Conservation (phyloP, 495 filamentous ascomycete species). For the Clohesyomyces aquaticus region DNA sequence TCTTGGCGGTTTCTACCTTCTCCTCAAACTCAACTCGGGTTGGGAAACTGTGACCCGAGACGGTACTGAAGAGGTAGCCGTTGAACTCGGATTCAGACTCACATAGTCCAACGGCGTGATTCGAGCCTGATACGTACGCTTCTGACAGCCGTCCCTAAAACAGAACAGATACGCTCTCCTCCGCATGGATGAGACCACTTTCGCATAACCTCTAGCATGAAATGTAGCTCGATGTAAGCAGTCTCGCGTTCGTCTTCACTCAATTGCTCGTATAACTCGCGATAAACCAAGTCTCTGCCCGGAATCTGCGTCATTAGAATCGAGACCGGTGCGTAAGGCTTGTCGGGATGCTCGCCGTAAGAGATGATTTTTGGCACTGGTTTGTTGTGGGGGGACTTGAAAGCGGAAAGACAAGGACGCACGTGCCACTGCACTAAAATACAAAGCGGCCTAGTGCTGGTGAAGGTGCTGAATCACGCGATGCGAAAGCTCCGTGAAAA, state of each 20-base stretch:
- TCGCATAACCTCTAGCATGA: constrained; percentile 23
- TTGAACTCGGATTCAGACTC: constrained; percentile 26
- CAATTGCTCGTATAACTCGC: constrained; percentile 40
- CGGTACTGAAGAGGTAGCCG: constrained; percentile 16
- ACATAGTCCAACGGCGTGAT: constrained; percentile 20
- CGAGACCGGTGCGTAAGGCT: constrained; percentile 46
- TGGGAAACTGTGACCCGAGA: constrained; percentile 16
- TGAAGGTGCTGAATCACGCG: no score
- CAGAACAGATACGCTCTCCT: constrained; percentile 23
- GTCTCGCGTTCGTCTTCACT: constrained; percentile 32
- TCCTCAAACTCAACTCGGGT: constrained; percentile 23
- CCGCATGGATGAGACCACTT: constrained; percentile 16
- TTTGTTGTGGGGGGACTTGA: no score
- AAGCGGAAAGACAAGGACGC: no score
- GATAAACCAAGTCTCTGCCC: constrained; percentile 40
- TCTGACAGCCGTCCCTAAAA: constrained; percentile 16
- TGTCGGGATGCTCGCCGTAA: constrained; percentile 50
- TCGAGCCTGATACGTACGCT: constrained; percentile 27
- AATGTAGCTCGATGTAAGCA: constrained; percentile 17
- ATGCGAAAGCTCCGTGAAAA: no score
- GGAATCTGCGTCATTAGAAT: constrained; percentile 49
- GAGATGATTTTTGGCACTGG: constrained; percentile 50
- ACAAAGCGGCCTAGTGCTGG: no score
- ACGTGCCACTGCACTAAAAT: no score
- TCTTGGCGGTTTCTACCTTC: constrained; percentile 16